Base-by-base conservation (phyloP, 495 filamentous ascomycete genomes). In the Neurospora pannonica region DNA sequence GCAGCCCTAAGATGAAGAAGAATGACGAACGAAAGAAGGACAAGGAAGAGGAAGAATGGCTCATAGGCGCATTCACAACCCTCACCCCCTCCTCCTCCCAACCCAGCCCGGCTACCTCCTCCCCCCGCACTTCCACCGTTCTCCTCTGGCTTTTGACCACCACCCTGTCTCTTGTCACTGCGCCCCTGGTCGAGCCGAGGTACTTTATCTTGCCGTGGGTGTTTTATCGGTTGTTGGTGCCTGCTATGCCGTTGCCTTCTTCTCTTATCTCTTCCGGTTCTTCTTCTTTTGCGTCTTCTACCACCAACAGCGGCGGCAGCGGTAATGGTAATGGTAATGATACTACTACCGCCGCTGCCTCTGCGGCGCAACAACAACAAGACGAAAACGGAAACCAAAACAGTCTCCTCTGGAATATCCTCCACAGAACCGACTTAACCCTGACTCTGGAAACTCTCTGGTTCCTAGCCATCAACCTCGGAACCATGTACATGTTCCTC, bases 161-260 rank as follows among this genome's bases (percentile, higher is more conserved):
- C 0, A 75, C 90, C 0, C 86, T 96, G 9, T 95, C 92, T 3
- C 87, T 98, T 31, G 80, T 97, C 62, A 94, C 94, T 0, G 95
- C 97, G 0, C 94, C 96, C 3, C 87, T 99, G 2, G 95, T 99
- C 13, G 96, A 99, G 78, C 95, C 94, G 3, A 88, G 96, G 5
- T 99, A 99, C 79, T 95, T 97, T 79, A 95, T 98, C 79, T 86
- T 97, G 4, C 95, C 95, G 0, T 99, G 96, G 96, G 88, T 97
- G 37, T 89, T 98, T 79, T 99, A 94, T 93, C 87, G 97, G 10
- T 82, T 97, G 15, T 89, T 97, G 81, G 82, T 98, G 0, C 92
- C 92, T 8, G 77, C 82, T 17, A 79, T 72, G 84, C 84, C 39
- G 11, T 17, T 38, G 43, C 74, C 70, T 19, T 19, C 43, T 54